These are phyloP conservation scores for Clavaria fumosa DNA, from an alignment of 768 basidiomycete genomes.

Conservation along the genomic window DNA sequence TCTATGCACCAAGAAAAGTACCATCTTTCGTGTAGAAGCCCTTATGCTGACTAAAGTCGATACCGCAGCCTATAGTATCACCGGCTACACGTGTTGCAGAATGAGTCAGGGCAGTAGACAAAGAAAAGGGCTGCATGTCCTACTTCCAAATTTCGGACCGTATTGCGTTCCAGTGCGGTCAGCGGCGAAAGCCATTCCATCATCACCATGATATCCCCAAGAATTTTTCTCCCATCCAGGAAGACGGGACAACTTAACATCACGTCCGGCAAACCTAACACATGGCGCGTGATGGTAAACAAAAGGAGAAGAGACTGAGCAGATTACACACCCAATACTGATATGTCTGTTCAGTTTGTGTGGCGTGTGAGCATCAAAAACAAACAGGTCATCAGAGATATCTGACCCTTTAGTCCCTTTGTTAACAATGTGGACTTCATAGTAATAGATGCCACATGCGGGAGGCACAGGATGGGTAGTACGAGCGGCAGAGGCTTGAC, in stretches of 20 bases:
- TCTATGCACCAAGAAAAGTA: conserved; percentile 37
- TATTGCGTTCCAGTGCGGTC: conserved; percentile 59
- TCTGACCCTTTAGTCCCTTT: conserved; percentile 70
- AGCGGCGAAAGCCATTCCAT: conserved; percentile 62
- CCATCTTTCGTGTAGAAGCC: conserved; percentile 91
- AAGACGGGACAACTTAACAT: conserved; percentile 54
- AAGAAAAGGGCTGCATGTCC: conserved; percentile 13
- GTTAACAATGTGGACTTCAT: conserved; percentile 73
- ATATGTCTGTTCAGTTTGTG: conserved; percentile 39
- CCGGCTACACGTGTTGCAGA: conserved; percentile 34
- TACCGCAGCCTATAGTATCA: conserved; percentile 83
- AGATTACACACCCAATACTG: conserved; percentile 51
- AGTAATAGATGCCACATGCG: conserved; percentile 88
- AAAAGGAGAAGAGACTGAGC: conserved; percentile 1
- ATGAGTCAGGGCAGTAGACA: not conserved
- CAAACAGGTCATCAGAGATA: conserved; percentile 3
- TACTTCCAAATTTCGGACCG: conserved; percentile 72
- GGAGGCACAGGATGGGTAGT: conserved; percentile 66
- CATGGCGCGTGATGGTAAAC: no score
- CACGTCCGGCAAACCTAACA: conserved; percentile 52
- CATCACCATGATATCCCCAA: conserved; percentile 92
- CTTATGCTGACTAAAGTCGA: conserved; percentile 70
- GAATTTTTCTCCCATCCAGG: conserved; percentile 79
- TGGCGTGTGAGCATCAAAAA: conserved; percentile 10
- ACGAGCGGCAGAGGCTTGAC: conserved; percentile 74